Conservation (phyloP, 1,139 yeast genomes). For the Yamadazyma spencermartinsiae region DNA sequence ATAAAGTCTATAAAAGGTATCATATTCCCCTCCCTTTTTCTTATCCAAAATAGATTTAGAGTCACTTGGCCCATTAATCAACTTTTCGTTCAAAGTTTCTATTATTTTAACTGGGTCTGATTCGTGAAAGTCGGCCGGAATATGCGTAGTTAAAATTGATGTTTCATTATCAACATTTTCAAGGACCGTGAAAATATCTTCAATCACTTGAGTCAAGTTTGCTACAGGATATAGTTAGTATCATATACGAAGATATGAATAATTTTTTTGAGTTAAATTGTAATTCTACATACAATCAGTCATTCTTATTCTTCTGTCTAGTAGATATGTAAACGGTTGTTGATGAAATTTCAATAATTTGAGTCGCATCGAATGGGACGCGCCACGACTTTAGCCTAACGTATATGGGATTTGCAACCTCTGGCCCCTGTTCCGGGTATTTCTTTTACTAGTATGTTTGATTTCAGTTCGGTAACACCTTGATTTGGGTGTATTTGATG, state of each 20-base stretch:
- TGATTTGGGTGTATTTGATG: too few species aligned
- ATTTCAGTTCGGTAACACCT: too few species aligned
- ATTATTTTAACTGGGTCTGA: conserved; percentile 41
- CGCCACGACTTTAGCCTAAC: too few species aligned
- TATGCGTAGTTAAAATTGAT: conserved; percentile 33
- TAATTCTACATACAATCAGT: not conserved
- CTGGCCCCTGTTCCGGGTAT: too few species aligned
- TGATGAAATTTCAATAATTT: not conserved
- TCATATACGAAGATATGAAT: not conserved
- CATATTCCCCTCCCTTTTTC: not conserved
- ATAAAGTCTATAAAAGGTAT: conserved; percentile 50
- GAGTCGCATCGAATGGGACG: not conserved
- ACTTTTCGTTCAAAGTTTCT: conserved; percentile 26
- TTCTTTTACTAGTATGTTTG: too few species aligned
- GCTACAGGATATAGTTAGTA: not conserved
- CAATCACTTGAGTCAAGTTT: conserved; percentile 9
- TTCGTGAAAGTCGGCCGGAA: conserved; percentile 53
- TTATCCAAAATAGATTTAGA: conserved; percentile 15
- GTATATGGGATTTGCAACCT: too few species aligned
- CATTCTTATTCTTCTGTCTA: not conserved
- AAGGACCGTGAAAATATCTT: conserved; percentile 12
- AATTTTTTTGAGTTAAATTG: not conserved
- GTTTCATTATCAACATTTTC: conserved; percentile 31
- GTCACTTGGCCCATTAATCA: conserved; percentile 27
- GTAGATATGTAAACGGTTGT: not conserved